Evolutionary conservation across 352 stramenopile species (phyloP).

Genomic region (Hyaloperonospora brassicae): DNA sequence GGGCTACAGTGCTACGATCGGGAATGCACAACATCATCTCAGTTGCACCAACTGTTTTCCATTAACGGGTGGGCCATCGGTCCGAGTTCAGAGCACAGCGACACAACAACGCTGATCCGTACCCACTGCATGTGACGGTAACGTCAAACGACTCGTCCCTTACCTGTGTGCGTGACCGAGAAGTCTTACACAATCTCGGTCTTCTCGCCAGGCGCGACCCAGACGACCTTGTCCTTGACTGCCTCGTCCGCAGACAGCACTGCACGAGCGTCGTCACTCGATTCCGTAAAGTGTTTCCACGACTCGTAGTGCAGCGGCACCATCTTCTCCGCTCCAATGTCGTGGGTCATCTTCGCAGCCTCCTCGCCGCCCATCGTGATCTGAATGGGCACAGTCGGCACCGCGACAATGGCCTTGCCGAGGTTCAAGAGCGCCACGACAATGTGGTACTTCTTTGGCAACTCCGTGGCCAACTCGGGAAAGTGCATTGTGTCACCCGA

Average conservation of each 20-base stretch:
- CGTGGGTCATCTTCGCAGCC: conserved; percentile 17
- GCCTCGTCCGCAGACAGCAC: conserved; percentile 9
- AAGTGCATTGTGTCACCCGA: conserved; percentile 35
- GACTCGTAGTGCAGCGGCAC: conserved; percentile 39
- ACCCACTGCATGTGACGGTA: too few species aligned
- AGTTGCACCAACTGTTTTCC: too few species aligned
- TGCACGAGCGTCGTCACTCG: conserved; percentile 3
- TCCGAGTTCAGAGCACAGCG: too few species aligned
- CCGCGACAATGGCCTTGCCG: conserved; percentile 16
- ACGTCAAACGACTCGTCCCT: too few species aligned
- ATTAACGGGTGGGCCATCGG: too few species aligned
- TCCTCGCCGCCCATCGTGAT: conserved; percentile 30
- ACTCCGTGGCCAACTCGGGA: conserved; percentile 16
- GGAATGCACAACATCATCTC: too few species aligned
- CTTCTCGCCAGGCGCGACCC: conserved; percentile 13
- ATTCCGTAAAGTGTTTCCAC: conserved; percentile 33
- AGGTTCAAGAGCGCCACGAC: conserved; percentile 33
- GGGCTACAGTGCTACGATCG: too few species aligned
- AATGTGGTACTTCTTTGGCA: conserved; percentile 28
- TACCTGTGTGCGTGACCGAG: too few species aligned
- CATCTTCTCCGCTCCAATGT: conserved; percentile 25
- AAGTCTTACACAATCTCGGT: conserved; percentile 14
- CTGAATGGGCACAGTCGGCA: conserved; percentile 11
- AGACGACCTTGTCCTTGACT: conserved; percentile 24
- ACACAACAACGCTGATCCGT: too few species aligned